These are phyloP conservation scores for Linderina pennispora DNA, from an alignment of 192 early-diverging fungal species.

Conservation along the genomic window DNA sequence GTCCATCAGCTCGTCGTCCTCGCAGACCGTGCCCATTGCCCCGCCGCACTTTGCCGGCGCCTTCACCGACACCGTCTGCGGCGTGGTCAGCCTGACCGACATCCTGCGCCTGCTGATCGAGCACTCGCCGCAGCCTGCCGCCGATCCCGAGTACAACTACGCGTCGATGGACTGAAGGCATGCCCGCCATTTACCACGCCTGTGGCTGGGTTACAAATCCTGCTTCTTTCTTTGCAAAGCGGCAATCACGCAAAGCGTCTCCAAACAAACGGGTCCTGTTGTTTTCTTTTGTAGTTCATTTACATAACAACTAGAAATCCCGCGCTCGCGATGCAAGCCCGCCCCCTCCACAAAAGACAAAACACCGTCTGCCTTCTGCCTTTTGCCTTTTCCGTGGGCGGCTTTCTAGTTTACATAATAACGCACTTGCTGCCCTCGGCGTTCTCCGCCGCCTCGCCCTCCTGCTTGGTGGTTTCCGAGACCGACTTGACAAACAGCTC, in stretches of 20 bases:
- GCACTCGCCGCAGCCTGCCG: conserved; percentile 12
- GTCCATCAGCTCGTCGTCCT: conserved; percentile 29
- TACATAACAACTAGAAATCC: too few species aligned
- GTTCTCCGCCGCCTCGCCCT: conserved; percentile 17
- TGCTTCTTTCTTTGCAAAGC: too few species aligned
- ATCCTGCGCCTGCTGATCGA: conserved; percentile 59
- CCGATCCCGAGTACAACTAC: conserved; percentile 29
- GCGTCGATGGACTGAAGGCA: conserved; percentile 41
- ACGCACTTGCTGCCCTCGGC: conserved; percentile 18
- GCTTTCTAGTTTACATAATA: conserved; percentile 37
- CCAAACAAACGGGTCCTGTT: too few species aligned
- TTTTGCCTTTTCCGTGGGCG: too few species aligned
- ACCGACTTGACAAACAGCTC: conserved; percentile 39
- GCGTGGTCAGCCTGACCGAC: conserved; percentile 77
- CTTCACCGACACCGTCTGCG: conserved; percentile 38
- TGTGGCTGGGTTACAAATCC: too few species aligned
- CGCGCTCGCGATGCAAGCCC: too few species aligned
- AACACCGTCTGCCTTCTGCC: too few species aligned
- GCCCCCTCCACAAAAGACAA: too few species aligned
- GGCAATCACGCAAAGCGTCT: too few species aligned
- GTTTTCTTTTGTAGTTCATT: too few species aligned
- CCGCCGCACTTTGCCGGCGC: conserved; percentile 21
- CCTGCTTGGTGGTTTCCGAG: conserved; percentile 18
- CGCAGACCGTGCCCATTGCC: conserved; percentile 30
- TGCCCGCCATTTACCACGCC: too few species aligned